Conservation (phyloP, 345 rosid species). For the Lepidium africanum region DNA sequence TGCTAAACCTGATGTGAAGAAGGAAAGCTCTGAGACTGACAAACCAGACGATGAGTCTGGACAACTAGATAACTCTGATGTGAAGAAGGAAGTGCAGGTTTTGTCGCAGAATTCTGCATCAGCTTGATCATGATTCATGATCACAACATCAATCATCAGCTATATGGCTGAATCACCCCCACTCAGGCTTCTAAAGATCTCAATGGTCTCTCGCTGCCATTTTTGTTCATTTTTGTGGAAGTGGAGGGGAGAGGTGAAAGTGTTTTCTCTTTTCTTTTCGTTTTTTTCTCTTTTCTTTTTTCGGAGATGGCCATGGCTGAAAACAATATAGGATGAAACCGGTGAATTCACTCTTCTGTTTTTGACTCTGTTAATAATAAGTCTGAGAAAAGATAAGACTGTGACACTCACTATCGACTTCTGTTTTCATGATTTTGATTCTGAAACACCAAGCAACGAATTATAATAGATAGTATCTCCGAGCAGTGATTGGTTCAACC, state of each 20-base stretch:
- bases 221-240: constrained; percentile 13
- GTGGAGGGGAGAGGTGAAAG: constrained; percentile 7
- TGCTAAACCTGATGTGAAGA: constrained; percentile 18
- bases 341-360: neutral
- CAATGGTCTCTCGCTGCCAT: constrained; percentile 8
- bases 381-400: neutral
- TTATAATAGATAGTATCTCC: too few relatives aligned
- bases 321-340: constrained; percentile 10
- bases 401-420: neutral
- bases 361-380: constrained; percentile 20
- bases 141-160: neutral
- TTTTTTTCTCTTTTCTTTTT: neutral
- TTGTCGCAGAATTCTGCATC: neutral
- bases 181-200: constrained; percentile 14
- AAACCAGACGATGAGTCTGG: neutral
- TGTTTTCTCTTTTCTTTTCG: neutral
- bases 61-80: neutral
- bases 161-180: neutral
- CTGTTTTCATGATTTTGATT: neutral
- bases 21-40: neutral
- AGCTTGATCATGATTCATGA: constrained; percentile 21
- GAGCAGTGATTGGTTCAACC: too few relatives aligned
- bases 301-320: constrained; percentile 13
- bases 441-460: too few relatives aligned
- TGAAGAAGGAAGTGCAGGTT: neutral